Conservation (phyloP, 768 basidiomycete genomes). For the Boletus coccyginus region DNA sequence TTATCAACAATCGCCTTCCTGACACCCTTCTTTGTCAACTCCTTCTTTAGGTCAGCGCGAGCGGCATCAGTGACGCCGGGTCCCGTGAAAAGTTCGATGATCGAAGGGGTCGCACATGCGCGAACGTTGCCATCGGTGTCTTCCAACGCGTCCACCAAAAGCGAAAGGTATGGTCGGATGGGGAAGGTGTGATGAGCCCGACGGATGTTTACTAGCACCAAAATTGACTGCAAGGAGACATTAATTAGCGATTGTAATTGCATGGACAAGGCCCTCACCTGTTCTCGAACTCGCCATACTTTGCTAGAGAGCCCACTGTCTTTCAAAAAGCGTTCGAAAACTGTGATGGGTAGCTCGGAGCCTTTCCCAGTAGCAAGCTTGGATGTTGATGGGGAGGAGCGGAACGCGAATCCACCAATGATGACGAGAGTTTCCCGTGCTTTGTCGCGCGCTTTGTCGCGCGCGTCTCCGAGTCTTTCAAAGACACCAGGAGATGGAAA, state of each 20-base stretch:
- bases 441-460: conserved; percentile 66
- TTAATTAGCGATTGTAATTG: neutral
- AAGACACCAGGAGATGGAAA: conserved; percentile 74
- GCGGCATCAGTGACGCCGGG: conserved; percentile 81
- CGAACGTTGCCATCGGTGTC: conserved; percentile 91
- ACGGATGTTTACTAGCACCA: conserved; percentile 71
- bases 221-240: conserved; percentile 44
- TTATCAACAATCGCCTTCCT: conserved; percentile 84
- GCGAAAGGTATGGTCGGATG: conserved; percentile 73
- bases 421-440: conserved; percentile 76
- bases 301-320: conserved; percentile 78
- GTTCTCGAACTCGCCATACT: conserved; percentile 83
- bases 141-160: conserved; percentile 82
- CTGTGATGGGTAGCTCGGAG: conserved; percentile 61
- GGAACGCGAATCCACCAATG: conserved; percentile 71
- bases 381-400: conserved; percentile 46
- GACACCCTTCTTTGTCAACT: conserved; percentile 80
- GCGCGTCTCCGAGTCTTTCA: conserved; percentile 78
- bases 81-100: conserved; percentile 84
- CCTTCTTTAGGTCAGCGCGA: conserved; percentile 90
- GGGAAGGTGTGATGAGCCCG: conserved; percentile 71
- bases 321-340: conserved; percentile 69
- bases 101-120: conserved; percentile 75
- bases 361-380: conserved; percentile 55
- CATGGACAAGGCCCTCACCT: conserved; percentile 47